Evolutionary conservation across 768 basidiomycete species (phyloP).

Genomic region (Scleroderma citrinum): DNA sequence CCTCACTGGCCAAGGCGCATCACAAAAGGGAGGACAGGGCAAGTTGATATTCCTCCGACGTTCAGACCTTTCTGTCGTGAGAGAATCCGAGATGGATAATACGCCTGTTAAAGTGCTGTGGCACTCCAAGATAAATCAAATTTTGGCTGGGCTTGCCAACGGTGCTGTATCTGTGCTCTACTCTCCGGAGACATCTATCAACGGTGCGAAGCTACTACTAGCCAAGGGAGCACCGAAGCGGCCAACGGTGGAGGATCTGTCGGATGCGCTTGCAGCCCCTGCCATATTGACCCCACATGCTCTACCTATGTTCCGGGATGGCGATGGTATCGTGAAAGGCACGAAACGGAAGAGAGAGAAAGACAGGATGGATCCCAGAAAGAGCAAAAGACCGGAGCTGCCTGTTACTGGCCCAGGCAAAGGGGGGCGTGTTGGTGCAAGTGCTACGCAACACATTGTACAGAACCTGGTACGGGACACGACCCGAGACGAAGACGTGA

Average conservation of each 20-base stretch:
- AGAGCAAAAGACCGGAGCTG: conserved; percentile 87
- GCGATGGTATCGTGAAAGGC: conserved; percentile 57
- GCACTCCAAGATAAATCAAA: conserved; percentile 98
- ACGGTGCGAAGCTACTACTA: conserved; percentile 87
- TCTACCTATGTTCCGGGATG: conserved; percentile 87
- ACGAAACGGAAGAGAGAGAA: conserved; percentile 88
- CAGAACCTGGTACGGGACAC: conserved; percentile 91
- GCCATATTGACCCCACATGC: conserved; percentile 91
- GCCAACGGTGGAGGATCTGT: conserved; percentile 82
- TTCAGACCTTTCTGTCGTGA: conserved; percentile 61
- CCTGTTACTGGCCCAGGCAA: conserved; percentile 90
- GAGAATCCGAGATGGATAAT: conserved; percentile 61
- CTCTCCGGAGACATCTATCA: conserved; percentile 82
- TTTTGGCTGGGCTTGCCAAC: conserved; percentile 81
- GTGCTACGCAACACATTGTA: conserved; percentile 95
- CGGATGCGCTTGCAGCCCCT: conserved; percentile 77
- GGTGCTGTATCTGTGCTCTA: conserved; percentile 89
- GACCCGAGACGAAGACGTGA: conserved; percentile 90
- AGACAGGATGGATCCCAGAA: conserved; percentile 82
- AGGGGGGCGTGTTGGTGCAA: conserved; percentile 93
- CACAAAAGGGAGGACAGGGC: conserved; percentile 62
- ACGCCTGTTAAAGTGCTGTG: conserved; percentile 88
- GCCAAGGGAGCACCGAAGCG: conserved; percentile 83
- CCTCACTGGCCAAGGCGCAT: conserved; percentile 74
- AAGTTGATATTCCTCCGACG: conserved; percentile 69